A percentile compares a stretch with the other conserved stretches of the same genome.
Conservation (phyloP, 371 early-diverging fungal genomes). For the Nosema muscidifuracis region DNA sequence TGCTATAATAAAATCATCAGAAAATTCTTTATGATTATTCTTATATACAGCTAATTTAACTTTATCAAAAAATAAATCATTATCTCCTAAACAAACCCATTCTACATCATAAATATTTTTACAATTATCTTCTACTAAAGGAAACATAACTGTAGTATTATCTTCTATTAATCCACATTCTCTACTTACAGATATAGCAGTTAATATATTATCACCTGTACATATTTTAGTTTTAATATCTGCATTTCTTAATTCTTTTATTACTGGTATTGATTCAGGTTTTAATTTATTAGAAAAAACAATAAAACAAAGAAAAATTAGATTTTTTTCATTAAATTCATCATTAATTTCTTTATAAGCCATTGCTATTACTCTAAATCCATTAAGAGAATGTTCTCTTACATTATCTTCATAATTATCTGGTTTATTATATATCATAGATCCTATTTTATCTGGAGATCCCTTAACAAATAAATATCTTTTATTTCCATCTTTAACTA, state of each 20-base stretch:
- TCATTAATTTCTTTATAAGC: slow-evolving; percentile 59
- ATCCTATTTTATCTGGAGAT: slow-evolving; percentile 53
- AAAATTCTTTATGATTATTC: slow-evolving; percentile 47
- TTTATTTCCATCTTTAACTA: slow-evolving; percentile 65
- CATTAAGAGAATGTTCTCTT: slow-evolving; percentile 38
- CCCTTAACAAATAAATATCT: slow-evolving; percentile 59
- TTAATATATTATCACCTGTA: slow-evolving; percentile 93
- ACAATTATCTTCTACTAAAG: slow-evolving; percentile 42
- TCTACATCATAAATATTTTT: slow-evolving; percentile 43
- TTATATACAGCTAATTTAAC: slow-evolving; percentile 46
- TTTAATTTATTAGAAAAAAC: slow-evolving; percentile 97
- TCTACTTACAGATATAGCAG: slow-evolving; percentile 85
- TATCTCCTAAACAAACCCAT: slow-evolving; percentile 57
- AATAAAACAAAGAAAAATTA: slow-evolving; percentile 83
- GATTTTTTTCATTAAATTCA: slow-evolving; percentile 59
- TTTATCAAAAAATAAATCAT: slow-evolving; percentile 59
- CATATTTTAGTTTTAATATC: slow-evolving; percentile 86
- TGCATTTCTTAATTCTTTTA: slow-evolving; percentile 73
- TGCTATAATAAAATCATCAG: slow-evolving; percentile 57
- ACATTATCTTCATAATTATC: slow-evolving; percentile 41
- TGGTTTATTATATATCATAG: slow-evolving; percentile 23
- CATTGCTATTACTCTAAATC: slow-evolving; percentile 60
- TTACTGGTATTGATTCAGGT: slow-evolving; percentile 70
- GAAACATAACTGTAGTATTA: slow-evolving; percentile 59
- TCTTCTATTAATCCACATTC: slow-evolving; percentile 72